Evolutionary conservation across 2,329 filamentous ascomycete species (phyloP).

Genomic region (Thermothelomyces thermophilus): DNA sequence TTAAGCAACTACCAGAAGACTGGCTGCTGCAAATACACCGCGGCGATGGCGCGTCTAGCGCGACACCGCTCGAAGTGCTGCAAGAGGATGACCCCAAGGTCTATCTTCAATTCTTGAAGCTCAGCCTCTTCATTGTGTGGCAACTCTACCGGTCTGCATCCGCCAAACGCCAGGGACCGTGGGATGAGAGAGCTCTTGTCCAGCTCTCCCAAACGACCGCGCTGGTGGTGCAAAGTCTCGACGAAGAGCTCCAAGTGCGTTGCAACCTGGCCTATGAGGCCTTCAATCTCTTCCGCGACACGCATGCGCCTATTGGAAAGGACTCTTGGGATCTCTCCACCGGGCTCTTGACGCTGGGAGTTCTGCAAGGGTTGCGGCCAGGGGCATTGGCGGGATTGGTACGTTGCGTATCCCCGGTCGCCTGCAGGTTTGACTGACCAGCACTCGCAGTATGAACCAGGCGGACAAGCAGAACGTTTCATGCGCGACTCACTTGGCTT

Average conservation of each 20-base stretch:
- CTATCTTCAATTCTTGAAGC: conserved; percentile 32
- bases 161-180: conserved; percentile 6
- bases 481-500: conserved; percentile 18
- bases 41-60: neutral
- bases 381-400: conserved; percentile 24
- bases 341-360: conserved; percentile 23
- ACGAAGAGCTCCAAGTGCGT: conserved; percentile 25
- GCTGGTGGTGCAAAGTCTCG: conserved; percentile 26
- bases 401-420: conserved; percentile 5
- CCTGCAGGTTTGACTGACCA: conserved; percentile 8
- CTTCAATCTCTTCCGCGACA: conserved; percentile 24
- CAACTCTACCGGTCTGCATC: conserved; percentile 34
- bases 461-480: conserved; percentile 19
- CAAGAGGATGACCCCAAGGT: conserved; percentile 19
- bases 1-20: conserved; percentile 22
- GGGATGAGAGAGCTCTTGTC: conserved; percentile 20
- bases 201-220: conserved; percentile 28
- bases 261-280: conserved; percentile 23
- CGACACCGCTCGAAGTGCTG: neutral
- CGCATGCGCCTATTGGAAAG: neutral
- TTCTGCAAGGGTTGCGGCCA: conserved; percentile 29
- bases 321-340: neutral
- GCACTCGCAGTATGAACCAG: conserved; percentile 21
- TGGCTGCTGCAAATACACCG: conserved; percentile 14
- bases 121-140: conserved; percentile 33